Evolutionary conservation across 2,329 filamentous ascomycete species (phyloP).

Genomic region (Mollisia scopiformis): DNA sequence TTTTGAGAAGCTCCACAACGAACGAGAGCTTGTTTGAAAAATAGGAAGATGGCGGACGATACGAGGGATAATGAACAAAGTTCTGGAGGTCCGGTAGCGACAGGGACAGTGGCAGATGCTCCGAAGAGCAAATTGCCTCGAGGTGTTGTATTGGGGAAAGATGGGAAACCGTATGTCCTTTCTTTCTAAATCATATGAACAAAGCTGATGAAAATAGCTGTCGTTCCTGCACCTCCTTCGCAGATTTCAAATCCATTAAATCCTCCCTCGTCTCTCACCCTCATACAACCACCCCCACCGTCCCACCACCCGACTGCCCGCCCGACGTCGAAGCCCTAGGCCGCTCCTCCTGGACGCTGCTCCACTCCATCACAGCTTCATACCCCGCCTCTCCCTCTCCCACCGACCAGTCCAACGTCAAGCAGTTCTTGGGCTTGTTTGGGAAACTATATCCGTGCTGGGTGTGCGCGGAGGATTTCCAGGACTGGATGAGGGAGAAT

Average conservation of each 20-base stretch:
- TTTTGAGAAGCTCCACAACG: not conserved
- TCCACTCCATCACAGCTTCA: conserved; percentile 87
- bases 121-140: conserved; percentile 58
- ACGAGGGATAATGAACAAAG: conserved; percentile 28
- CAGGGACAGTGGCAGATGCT: conserved; percentile 17
- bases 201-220: conserved; percentile 53
- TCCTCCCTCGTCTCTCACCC: conserved; percentile 59
- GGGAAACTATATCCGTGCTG: conserved; percentile 92
- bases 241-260: conserved; percentile 62
- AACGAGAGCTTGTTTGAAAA: not conserved
- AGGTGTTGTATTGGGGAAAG: conserved; percentile 77
- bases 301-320: conserved; percentile 72
- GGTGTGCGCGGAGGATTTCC: conserved; percentile 93
- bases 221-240: conserved; percentile 68
- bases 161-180: conserved; percentile 67
- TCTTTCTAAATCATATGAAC: not conserved
- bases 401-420: conserved; percentile 74
- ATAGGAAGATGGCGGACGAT: conserved; percentile 32
- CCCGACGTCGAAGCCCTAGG: conserved; percentile 88
- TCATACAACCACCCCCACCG: conserved; percentile 38
- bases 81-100: conserved; percentile 6
- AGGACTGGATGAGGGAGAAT: conserved; percentile 70
- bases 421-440: conserved; percentile 78
- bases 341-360: conserved; percentile 87
- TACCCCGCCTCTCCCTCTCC: conserved; percentile 75